Base-by-base conservation (phyloP, 495 filamentous ascomycete species). In the Penicillium parvum region DNA sequence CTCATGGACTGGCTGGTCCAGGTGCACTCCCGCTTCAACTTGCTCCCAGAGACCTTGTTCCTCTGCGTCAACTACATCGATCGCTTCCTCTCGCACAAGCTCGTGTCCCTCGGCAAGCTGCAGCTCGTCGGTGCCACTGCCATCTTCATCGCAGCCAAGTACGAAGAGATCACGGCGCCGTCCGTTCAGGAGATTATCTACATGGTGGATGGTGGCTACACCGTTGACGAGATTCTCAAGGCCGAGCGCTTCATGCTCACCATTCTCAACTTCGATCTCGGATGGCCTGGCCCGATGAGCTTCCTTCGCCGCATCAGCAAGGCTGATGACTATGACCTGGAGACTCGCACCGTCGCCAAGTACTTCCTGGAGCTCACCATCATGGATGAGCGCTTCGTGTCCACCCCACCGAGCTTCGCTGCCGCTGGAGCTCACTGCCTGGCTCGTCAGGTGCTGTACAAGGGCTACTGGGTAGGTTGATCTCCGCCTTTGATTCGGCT, bases 1-100 rank as follows among this genome's bases (percentile, higher is more conserved):
- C 80, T 98, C 39, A 95, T 97, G 83, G 94, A 97, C 62, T 98
- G 92, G 92, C 75, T 98, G 7, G 83, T 96, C 29, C 91, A 97
- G 60, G 92, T 98, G 15, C 92, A 98, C 57, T 77, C 82, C 52
- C 88, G 94, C 32, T 97, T 98, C 70, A 75, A 75, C 16, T 76
- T 97, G 9, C 80, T 96, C 2, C 92, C 92, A 5, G 94, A 98
- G 72, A 98, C 92, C 0, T 71, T 98, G 5, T 97, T 94, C 67
- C 77, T 97, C 30, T 85, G 81, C 47, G 85, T 90, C 60, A 97
- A 98, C 69, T 94, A 89, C 67, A 88, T 98, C 52, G 92, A 98
- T 61, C 88, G 92, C 23, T 98, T 98, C 66, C 78, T 98, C 22
- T 95, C 91, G 3, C 79, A 79, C 69, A 97, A 97, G 69, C 78